Conservation (phyloP, 2,329 filamentous ascomycete species). For the Pseudogymnoascus sp. region DNA sequence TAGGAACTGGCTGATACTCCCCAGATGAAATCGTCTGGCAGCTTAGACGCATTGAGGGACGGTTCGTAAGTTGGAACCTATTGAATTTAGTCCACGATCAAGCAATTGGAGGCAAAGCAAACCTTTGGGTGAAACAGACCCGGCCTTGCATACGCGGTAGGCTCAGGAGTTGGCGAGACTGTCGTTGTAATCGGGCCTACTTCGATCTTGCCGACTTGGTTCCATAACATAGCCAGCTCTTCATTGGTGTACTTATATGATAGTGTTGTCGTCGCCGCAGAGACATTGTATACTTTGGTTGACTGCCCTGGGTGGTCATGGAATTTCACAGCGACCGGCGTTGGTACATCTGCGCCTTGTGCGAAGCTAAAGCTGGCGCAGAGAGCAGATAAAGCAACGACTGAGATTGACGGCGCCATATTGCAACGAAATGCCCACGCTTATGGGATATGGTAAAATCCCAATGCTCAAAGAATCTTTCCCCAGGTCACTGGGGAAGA, state of each 20-base stretch:
- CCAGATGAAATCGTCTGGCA: slow-evolving; percentile 37
- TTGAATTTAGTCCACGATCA: background rate
- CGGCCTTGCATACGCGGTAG: slow-evolving; percentile 32
- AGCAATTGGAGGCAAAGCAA: slow-evolving; percentile 24
- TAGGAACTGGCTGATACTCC: slow-evolving; percentile 35
- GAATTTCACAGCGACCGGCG: background rate
- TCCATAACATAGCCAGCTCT: slow-evolving; percentile 38
- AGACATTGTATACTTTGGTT: slow-evolving; percentile 31
- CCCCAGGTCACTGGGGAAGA: background rate
- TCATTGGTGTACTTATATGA: slow-evolving; percentile 40
- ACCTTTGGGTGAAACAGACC: slow-evolving; percentile 37
- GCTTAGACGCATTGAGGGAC: slow-evolving; percentile 25
- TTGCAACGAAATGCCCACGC: background rate
- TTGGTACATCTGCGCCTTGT: background rate
- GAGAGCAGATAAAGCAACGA: background rate
- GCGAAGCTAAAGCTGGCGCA: background rate
- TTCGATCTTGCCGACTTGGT: slow-evolving; percentile 36
- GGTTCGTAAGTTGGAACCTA: slow-evolving; percentile 21
- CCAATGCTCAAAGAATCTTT: background rate
- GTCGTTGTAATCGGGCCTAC: slow-evolving; percentile 36
- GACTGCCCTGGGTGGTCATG: slow-evolving; percentile 15
- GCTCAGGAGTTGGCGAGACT: slow-evolving; percentile 36
- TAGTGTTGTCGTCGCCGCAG: slow-evolving; percentile 36
- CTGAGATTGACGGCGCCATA: background rate
- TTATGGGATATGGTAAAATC: background rate